Conservation (phyloP, 1,284 basidiomycete genomes). For the Cutaneotrichosporon sp. region DNA sequence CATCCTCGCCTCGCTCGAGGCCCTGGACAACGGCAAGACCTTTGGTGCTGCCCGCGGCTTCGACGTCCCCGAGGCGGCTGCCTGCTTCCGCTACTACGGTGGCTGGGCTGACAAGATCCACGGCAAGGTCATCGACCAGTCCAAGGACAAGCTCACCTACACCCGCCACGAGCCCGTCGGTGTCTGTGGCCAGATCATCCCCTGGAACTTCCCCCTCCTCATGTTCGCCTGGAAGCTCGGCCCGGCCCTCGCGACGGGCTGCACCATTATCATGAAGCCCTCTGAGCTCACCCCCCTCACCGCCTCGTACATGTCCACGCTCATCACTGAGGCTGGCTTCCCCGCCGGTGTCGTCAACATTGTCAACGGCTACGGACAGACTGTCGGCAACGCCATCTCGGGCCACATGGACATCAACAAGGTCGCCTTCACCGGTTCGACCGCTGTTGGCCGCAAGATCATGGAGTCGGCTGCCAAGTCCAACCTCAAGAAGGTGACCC, state of each 20-base stretch:
- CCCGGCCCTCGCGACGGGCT: slow-evolving; percentile 80
- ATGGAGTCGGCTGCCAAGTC: slow-evolving; percentile 58
- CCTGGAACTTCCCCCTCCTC: slow-evolving; percentile 66
- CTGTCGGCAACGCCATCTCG: slow-evolving; percentile 65
- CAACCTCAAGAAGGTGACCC: slow-evolving; percentile 70
- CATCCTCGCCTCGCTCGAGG: slow-evolving; percentile 72
- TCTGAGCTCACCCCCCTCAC: slow-evolving; percentile 88
- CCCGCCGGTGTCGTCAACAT: slow-evolving; percentile 71
- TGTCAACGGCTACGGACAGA: slow-evolving; percentile 64
- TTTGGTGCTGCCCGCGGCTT: slow-evolving; percentile 68
- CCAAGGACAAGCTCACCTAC: slow-evolving; percentile 59
- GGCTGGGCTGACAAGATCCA: slow-evolving; percentile 72
- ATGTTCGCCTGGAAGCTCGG: slow-evolving; percentile 81
- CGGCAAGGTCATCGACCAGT: slow-evolving; percentile 70
- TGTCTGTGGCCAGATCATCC: slow-evolving; percentile 75
- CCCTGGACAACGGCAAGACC: slow-evolving; percentile 73
- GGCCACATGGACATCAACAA: slow-evolving; percentile 57
- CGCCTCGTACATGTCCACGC: slow-evolving; percentile 53
- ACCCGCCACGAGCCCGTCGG: slow-evolving; percentile 92
- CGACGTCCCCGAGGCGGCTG: slow-evolving; percentile 66
- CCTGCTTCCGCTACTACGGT: slow-evolving; percentile 64
- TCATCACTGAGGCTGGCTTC: slow-evolving; percentile 62
- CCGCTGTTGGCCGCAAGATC: slow-evolving; percentile 59
- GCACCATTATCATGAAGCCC: slow-evolving; percentile 79
- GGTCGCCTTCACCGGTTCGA: slow-evolving; percentile 62